Evolutionary conservation across 257 asterid genomes (phyloP).

Genomic region (Ballota nigra): DNA sequence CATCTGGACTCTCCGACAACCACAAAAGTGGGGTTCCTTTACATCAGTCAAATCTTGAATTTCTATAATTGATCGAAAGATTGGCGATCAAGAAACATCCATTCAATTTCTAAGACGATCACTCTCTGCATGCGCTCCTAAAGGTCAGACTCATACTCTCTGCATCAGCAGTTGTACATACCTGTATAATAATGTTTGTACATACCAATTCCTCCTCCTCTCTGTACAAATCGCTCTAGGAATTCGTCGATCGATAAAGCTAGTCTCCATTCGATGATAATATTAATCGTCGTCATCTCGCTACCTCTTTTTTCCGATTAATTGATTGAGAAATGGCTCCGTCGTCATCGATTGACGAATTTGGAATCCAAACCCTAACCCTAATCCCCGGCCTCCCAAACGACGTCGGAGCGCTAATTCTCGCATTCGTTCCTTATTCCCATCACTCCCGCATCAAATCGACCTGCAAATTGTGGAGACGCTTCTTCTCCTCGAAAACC

Average conservation of each 20-base stretch:
- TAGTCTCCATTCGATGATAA: background rate
- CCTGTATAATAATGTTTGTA: background rate
- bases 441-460: constrained; percentile 80
- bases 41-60: constrained; percentile 4
- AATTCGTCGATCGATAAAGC: constrained; percentile 23
- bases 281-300: background rate
- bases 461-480: constrained; percentile 69
- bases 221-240: constrained; percentile 19
- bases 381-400: constrained; percentile 84
- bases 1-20: constrained; percentile 8
- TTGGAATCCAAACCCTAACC: constrained; percentile 50
- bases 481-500: constrained; percentile 64
- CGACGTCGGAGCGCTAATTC: constrained; percentile 67
- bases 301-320: constrained; percentile 1
- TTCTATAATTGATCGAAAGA: constrained; percentile 6
- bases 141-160: constrained; percentile 7
- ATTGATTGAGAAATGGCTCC: constrained; percentile 48
- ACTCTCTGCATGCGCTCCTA: constrained; percentile 18
- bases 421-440: constrained; percentile 65
- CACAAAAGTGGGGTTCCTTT: constrained; percentile 19
- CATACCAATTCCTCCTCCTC: background rate
- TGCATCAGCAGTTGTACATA: constrained; percentile 33
- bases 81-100: constrained; percentile 35
- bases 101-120: background rate
- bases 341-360: constrained; percentile 40